Evolutionary conservation across 768 basidiomycete genomes (phyloP), one percentile per base, ranked within the genome.

Genomic region (Cystofilobasidium capitatum): DNA sequence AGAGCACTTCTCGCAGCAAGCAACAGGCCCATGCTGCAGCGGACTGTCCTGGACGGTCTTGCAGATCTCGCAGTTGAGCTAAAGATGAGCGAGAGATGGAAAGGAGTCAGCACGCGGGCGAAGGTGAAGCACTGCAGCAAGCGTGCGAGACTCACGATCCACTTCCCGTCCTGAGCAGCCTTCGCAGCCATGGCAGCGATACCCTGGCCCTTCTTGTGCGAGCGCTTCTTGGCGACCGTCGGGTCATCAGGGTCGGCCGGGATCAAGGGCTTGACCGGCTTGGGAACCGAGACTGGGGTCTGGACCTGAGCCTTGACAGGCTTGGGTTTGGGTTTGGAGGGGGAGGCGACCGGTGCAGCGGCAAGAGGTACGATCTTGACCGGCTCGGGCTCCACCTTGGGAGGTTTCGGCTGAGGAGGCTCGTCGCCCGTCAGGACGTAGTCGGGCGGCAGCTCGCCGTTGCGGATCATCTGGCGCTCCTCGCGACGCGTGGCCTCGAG

Each of bases 1-100:
- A 17, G 81, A 82, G 76, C 92, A 96, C 35, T 77, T 74, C 29
- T 88, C 88, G 73, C 92, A 96, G 42, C 84, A 89, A 74, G 91
- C 83, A 78, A 94, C 82, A 3, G 57, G 44, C 22, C 58, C 26
- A 35, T 59, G 36, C 29, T 66, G 55, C 12, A 44, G 24, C 14
- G 57, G 65, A 45, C 44, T 66, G 42, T 59, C 31, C 40, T 37
- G 58, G 13, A 31, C 17, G 1, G 24, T 26, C 24, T 49, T 59
- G 47, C 65, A 66, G 49, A 66, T 22, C 45, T 66, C 65, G 31
- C 58, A 39, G 24, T 20, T 22, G 26, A 60, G 42, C 24, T n/a
- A 35, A 58, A 37, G 35, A 17, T 1, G 31, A 17, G 42, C 12
- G 33, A 31, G 29, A 40, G 29, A 8, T 9, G 24, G 31, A 35